phyloP scores from a whole-genome alignment of 2,329 filamentous ascomycete genomes.

The Zymoseptoria brevis region DNA sequence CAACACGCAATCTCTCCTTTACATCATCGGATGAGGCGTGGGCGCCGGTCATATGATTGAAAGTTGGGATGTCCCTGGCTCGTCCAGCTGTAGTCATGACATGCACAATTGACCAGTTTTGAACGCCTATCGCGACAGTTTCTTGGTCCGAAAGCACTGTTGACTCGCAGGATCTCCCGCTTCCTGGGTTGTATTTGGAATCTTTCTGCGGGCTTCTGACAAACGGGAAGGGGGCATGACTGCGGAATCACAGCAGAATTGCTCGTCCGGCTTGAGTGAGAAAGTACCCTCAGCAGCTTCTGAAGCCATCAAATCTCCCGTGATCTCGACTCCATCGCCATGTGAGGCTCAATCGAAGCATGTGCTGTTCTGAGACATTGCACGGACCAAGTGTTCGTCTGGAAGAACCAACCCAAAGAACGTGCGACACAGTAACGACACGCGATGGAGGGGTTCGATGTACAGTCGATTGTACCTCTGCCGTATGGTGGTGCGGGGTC shows the following conservation, averaged over 20 bases:
- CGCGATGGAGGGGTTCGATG: constrained; percentile 16
- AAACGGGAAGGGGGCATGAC: neutral
- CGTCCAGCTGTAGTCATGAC: neutral
- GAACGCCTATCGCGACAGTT: neutral
- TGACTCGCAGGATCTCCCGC: neutral
- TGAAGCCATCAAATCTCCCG: neutral
- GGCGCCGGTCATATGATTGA: neutral
- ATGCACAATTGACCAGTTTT: neutral
- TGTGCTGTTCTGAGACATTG: constrained; percentile 9
- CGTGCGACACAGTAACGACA: constrained; percentile 20
- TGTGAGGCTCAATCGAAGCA: neutral
- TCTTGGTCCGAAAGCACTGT: neutral
- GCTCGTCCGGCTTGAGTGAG: neutral
- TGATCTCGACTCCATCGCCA: neutral
- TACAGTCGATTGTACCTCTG: neutral
- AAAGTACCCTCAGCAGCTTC: neutral
- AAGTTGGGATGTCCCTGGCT: neutral
- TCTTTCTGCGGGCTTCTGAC: neutral
- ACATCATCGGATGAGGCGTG: neutral
- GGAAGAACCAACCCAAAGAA: constrained; percentile 7
- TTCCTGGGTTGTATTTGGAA: neutral
- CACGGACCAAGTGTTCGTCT: constrained; percentile 24
- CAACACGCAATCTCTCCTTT: neutral
- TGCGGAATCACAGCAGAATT: neutral
- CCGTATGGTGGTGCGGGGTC: neutral